A percentile compares a stretch with the other conserved stretches of the same genome.
Evolutionary conservation across 352 stramenopile species (phyloP).

Genomic region (Phytophthora fragariaefolia): DNA sequence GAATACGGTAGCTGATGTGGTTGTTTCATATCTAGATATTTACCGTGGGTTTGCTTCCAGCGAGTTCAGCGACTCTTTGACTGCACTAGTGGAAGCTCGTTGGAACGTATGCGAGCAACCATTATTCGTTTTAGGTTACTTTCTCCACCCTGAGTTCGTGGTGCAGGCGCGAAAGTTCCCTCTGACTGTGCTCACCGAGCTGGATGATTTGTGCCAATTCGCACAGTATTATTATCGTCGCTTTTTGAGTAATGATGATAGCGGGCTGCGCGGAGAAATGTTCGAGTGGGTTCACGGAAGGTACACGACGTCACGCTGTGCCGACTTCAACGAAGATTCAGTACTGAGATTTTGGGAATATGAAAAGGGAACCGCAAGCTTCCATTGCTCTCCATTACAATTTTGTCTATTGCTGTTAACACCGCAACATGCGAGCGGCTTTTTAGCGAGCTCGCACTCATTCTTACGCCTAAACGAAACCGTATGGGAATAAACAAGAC

Average conservation of each 20-base stretch:
- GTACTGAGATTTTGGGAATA: slow-evolving; percentile 3
- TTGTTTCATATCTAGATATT: slow-evolving; percentile 9
- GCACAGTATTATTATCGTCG: slow-evolving; percentile 17
- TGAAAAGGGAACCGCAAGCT: slow-evolving; percentile 12
- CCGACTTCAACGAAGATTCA: slow-evolving; percentile 4
- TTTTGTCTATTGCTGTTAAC: slow-evolving; percentile 36
- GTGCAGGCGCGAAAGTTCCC: background rate
- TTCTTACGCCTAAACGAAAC: slow-evolving; percentile 21
- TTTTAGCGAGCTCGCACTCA: slow-evolving; percentile 32
- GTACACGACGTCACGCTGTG: slow-evolving; percentile 2
- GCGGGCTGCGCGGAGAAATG: slow-evolving; percentile 7
- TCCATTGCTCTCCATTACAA: slow-evolving; percentile 13
- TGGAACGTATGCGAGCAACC: slow-evolving; percentile 11
- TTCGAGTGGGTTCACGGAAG: slow-evolving; percentile 6
- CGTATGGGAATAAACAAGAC: slow-evolving; percentile 8
- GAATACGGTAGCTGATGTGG: slow-evolving; percentile 12
- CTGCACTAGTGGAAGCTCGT: background rate
- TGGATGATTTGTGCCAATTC: slow-evolving; percentile 6
- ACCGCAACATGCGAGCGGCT: slow-evolving; percentile 35
- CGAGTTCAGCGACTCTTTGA: background rate
- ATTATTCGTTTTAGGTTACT: slow-evolving; percentile 13
- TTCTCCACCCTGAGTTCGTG: slow-evolving; percentile 9
- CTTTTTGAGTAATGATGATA: slow-evolving; percentile 3
- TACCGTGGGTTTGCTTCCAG: slow-evolving; percentile 9
- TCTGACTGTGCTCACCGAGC: background rate